These are phyloP conservation scores for Phialophora expanda DNA, from an alignment of 2,329 filamentous ascomycete genomes.

Conservation along the genomic window DNA sequence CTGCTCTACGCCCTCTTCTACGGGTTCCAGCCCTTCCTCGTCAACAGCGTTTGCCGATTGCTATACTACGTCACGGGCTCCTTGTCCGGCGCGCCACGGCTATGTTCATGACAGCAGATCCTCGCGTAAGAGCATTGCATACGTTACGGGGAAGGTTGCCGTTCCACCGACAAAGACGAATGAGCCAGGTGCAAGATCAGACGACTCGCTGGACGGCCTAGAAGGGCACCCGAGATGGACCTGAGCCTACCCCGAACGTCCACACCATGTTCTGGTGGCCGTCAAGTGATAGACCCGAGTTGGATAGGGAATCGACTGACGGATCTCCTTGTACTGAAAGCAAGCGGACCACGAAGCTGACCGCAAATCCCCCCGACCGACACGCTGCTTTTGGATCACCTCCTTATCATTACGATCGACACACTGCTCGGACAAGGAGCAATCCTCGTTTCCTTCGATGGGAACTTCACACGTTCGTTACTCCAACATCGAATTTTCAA, in stretches of 20 bases:
- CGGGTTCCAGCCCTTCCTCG: conserved; percentile 34
- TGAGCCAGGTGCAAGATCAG: neutral
- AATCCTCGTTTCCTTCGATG: neutral
- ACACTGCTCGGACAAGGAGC: neutral
- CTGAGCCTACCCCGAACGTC: neutral
- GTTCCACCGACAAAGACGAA: neutral
- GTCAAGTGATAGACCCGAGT: neutral
- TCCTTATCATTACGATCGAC: neutral
- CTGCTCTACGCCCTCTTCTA: conserved; percentile 33
- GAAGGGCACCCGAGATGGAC: too few species aligned
- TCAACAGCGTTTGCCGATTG: conserved; percentile 34
- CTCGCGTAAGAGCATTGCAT: neutral
- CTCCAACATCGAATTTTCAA: neutral
- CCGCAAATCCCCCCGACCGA: neutral
- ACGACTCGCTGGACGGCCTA: neutral
- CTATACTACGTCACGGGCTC: conserved; percentile 36
- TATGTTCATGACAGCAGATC: conserved; percentile 22
- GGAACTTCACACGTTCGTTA: neutral
- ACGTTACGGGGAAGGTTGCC: neutral
- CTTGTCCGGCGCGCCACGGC: conserved; percentile 26
- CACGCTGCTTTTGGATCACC: neutral
- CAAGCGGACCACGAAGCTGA: neutral
- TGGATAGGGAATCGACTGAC: neutral
- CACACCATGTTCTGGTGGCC: neutral
- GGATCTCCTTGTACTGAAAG: neutral